Conservation (phyloP, 179 eudicot genomes). For the Vitellaria paradoxa region DNA sequence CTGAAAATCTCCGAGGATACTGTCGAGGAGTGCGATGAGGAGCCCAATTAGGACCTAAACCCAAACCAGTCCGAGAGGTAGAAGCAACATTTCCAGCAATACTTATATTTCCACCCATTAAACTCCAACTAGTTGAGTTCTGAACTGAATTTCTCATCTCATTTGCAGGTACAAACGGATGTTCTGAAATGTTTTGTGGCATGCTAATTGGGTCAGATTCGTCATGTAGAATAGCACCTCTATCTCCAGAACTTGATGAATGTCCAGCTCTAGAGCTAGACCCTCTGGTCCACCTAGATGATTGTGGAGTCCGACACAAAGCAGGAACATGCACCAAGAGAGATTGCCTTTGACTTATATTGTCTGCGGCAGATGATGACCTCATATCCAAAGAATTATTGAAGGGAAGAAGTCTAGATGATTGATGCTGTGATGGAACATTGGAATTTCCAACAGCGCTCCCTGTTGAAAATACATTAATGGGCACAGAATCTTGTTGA, state of each 20-base stretch:
- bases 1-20: slow-evolving; percentile 64
- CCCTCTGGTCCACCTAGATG: slow-evolving; percentile 50
- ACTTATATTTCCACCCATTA: slow-evolving; percentile 31
- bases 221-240: slow-evolving; percentile 34
- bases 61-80: slow-evolving; percentile 46
- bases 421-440: slow-evolving; percentile 36
- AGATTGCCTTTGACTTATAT: slow-evolving; percentile 36
- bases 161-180: slow-evolving; percentile 55
- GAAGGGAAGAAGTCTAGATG: slow-evolving; percentile 40
- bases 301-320: slow-evolving; percentile 43
- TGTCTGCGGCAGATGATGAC: slow-evolving; percentile 29
- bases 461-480: slow-evolving; percentile 28
- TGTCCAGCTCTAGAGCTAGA: slow-evolving; percentile 50
- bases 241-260: slow-evolving; percentile 42
- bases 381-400: slow-evolving; percentile 44
- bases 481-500: slow-evolving; percentile 45
- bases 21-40: slow-evolving; percentile 53
- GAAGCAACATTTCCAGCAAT: slow-evolving; percentile 54
- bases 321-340: slow-evolving; percentile 39
- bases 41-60: slow-evolving; percentile 43
- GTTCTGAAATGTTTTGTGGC: slow-evolving; percentile 64
- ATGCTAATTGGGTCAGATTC: slow-evolving; percentile 41
- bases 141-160: slow-evolving; percentile 45
- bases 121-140: slow-evolving; percentile 46
- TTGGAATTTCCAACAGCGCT: slow-evolving; percentile 32